Evolutionary conservation across 2,329 filamentous ascomycete species (phyloP).

Genomic region (Aspergillus sp.): DNA sequence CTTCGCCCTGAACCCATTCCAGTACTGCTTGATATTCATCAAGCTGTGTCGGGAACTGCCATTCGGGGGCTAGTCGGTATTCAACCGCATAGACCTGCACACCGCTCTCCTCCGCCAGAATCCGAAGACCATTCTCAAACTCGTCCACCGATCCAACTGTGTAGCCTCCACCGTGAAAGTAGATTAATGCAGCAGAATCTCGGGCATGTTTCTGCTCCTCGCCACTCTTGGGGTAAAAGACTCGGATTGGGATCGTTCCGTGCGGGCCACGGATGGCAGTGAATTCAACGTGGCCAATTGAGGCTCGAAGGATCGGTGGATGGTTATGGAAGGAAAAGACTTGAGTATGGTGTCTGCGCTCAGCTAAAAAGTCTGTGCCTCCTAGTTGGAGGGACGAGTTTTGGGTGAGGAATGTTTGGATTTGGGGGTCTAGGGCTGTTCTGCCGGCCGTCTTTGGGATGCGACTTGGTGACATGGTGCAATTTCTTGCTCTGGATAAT

Average conservation of each 20-base stretch:
- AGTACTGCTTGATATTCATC: conserved; percentile 29
- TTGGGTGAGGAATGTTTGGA: neutral
- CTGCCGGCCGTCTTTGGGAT: neutral
- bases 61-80: conserved; percentile 30
- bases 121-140: conserved; percentile 31
- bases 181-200: conserved; percentile 24
- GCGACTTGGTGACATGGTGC: neutral
- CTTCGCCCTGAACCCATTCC: conserved; percentile 12
- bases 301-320: conserved; percentile 4
- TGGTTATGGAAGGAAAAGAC: neutral
- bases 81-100: conserved; percentile 27
- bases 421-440: neutral
- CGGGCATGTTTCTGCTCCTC: conserved; percentile 1
- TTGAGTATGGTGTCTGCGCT: neutral
- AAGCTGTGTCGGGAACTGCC: conserved; percentile 24
- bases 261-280: conserved; percentile 26
- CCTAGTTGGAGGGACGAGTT: neutral
- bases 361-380: neutral
- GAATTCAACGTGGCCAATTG: conserved; percentile 27
- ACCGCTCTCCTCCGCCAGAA: conserved; percentile 23
- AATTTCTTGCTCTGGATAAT: too few relatives aligned
- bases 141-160: conserved; percentile 34
- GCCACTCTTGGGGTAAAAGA: conserved; percentile 22
- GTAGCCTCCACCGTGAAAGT: conserved; percentile 35
- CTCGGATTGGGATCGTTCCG: conserved; percentile 28